Percentiles rank a stretch among this genome's conserved stretches.
Conservation (phyloP, 306 rosid species). For the Sesbania bispinosa region DNA sequence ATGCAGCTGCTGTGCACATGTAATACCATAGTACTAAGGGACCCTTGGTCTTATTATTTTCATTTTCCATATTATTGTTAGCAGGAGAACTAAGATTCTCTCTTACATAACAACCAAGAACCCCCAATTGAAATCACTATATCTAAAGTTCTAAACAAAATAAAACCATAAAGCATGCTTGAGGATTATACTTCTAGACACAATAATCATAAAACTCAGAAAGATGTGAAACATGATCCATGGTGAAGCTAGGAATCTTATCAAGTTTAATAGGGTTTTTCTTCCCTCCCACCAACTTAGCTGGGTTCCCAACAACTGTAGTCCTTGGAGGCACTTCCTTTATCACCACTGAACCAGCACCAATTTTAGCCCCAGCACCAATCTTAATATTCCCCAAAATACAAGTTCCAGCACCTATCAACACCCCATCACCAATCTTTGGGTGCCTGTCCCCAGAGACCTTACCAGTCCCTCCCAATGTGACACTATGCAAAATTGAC, state of each 20-base stretch:
- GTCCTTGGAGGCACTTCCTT: slow-evolving; percentile 92
- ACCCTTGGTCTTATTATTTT: slow-evolving; percentile 10
- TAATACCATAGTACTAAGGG: background rate
- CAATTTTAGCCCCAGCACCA: slow-evolving; percentile 85
- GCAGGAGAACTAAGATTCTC: slow-evolving; percentile 52
- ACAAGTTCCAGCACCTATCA: slow-evolving; percentile 90
- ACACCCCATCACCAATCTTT: slow-evolving; percentile 86
- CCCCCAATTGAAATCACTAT: background rate
- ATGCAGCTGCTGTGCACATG: slow-evolving; percentile 20
- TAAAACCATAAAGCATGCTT: background rate
- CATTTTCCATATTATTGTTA: background rate
- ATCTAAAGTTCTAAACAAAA: background rate
- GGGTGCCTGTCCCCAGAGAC: slow-evolving; percentile 80
- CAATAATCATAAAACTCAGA: slow-evolving; percentile 75
- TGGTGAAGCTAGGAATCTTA: slow-evolving; percentile 73
- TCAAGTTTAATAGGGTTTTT: slow-evolving; percentile 65
- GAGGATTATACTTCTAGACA: slow-evolving; percentile 33
- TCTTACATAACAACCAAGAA: slow-evolving; percentile 39
- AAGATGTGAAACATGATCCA: slow-evolving; percentile 79
- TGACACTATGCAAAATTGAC: slow-evolving; percentile 84
- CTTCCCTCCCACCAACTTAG: slow-evolving; percentile 84
- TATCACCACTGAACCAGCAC: slow-evolving; percentile 84
- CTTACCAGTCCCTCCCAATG: slow-evolving; percentile 95
- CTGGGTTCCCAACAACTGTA: slow-evolving; percentile 89
- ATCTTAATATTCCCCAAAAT: slow-evolving; percentile 75